phyloP scores from a whole-genome alignment of 768 basidiomycete genomes.

The Trametes punicea region DNA sequence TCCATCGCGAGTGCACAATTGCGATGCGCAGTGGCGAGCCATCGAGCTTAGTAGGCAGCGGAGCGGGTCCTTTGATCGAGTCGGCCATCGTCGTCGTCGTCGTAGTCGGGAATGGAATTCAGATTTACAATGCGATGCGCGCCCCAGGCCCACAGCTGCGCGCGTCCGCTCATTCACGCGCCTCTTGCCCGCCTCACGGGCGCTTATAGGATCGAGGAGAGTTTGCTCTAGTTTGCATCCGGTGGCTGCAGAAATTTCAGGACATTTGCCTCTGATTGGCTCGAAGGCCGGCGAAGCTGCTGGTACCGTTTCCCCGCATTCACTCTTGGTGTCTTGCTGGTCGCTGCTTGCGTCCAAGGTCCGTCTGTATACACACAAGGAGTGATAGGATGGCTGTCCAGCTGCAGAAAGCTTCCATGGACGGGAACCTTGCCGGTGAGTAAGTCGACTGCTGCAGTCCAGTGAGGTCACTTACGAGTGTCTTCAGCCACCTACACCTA shows the following conservation, averaged over 20 bases:
- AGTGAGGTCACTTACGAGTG: neutral
- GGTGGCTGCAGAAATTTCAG: slow-evolving; percentile 21
- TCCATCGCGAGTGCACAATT: slow-evolving; percentile 97
- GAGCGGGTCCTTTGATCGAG: slow-evolving; percentile 75
- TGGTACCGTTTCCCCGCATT: neutral
- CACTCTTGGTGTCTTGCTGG: neutral
- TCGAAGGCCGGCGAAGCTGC: neutral
- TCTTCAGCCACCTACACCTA: slow-evolving; percentile 67
- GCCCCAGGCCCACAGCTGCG: too few species aligned
- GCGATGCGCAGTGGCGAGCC: slow-evolving; percentile 81
- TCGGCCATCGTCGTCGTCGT: slow-evolving; percentile 26
- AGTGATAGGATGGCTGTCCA: slow-evolving; percentile 4
- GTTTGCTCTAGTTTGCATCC: slow-evolving; percentile 3
- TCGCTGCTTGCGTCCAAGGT: neutral
- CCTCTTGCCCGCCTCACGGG: too few species aligned
- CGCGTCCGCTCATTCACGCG: too few species aligned
- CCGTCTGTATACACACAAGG: neutral
- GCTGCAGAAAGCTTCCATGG: slow-evolving; percentile 3
- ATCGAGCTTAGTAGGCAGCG: slow-evolving; percentile 62
- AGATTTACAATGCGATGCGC: slow-evolving; percentile 2
- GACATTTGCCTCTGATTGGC: slow-evolving; percentile 9
- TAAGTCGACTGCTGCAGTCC: neutral
- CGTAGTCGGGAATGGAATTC: neutral
- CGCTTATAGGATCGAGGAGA: neutral
- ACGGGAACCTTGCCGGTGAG: slow-evolving; percentile 19